Evolutionary conservation across 768 basidiomycete species (phyloP).

Genomic region (Naganishia randhawae): DNA sequence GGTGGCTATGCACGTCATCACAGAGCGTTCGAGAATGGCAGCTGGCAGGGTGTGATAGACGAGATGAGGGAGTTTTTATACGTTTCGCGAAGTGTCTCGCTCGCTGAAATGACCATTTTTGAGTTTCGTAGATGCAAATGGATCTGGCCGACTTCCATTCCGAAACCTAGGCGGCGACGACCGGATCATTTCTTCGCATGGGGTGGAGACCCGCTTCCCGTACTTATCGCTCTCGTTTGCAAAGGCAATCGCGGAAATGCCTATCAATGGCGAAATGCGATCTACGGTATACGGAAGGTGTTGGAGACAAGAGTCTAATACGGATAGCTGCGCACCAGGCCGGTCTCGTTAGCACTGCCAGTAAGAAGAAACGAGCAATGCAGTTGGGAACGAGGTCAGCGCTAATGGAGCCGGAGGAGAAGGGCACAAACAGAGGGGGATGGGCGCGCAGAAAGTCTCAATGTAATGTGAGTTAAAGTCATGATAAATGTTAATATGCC

Average conservation of each 20-base stretch:
- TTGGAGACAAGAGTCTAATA: conserved; percentile 85
- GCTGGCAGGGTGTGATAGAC: conserved; percentile 72
- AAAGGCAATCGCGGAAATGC: conserved; percentile 67
- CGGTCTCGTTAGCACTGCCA: conserved; percentile 70
- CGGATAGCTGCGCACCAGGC: conserved; percentile 66
- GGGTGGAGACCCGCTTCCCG: conserved; percentile 87
- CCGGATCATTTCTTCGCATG: conserved; percentile 82
- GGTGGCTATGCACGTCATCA: conserved; percentile 91
- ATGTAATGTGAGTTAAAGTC: too few relatives aligned
- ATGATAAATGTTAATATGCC: too few relatives aligned
- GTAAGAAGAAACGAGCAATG: conserved; percentile 86
- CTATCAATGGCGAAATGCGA: conserved; percentile 80
- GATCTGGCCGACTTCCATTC: conserved; percentile 81
- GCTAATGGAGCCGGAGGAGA: conserved; percentile 38
- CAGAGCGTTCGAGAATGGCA: conserved; percentile 62
- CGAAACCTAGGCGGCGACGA: conserved; percentile 94
- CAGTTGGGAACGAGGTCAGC: conserved; percentile 62
- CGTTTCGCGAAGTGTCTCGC: not conserved
- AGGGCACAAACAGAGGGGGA: conserved; percentile 19
- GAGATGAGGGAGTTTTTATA: conserved; percentile 59
- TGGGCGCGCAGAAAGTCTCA: too few relatives aligned
- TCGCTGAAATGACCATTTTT: not conserved
- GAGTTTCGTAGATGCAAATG: conserved; percentile 66
- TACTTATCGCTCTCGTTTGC: conserved; percentile 79
- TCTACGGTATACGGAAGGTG: conserved; percentile 65